Evolutionary conservation across 2,329 filamentous ascomycete species (phyloP).

Genomic region (Botrytis paeoniae): DNA sequence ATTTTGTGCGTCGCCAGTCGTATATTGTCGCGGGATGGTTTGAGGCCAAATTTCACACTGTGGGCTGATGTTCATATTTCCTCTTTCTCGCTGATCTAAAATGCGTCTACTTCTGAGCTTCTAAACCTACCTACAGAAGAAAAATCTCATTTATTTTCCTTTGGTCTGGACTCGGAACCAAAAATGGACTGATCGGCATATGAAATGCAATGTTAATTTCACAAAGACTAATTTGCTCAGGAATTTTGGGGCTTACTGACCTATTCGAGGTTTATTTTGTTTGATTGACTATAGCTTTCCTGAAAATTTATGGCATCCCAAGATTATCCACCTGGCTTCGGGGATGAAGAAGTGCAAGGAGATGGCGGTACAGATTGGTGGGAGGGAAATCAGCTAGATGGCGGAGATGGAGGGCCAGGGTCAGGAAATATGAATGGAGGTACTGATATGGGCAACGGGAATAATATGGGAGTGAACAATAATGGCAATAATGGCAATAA

Average conservation of each 20-base stretch:
- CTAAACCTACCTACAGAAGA: background rate
- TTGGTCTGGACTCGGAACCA: no score
- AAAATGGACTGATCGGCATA: background rate
- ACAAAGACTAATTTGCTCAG: background rate
- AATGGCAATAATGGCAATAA: background rate
- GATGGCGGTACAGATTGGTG: no score
- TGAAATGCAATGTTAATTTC: background rate
- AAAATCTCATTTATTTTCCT: background rate
- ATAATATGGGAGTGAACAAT: background rate
- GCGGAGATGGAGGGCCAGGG: background rate
- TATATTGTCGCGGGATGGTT: constrained; percentile 2
- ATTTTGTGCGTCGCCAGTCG: background rate
- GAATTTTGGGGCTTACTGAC: background rate
- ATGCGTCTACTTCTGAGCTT: background rate
- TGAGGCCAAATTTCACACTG: constrained; percentile 1
- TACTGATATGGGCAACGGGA: background rate
- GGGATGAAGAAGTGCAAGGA: background rate
- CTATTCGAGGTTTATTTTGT: background rate
- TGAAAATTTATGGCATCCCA: background rate
- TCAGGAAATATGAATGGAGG: background rate
- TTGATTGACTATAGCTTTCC: background rate
- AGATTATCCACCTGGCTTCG: background rate
- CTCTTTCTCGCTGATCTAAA: background rate
- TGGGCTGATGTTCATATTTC: background rate
- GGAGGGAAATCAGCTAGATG: background rate